Base-by-base conservation (phyloP, 345 rosid species). In the Clausena lansium region DNA sequence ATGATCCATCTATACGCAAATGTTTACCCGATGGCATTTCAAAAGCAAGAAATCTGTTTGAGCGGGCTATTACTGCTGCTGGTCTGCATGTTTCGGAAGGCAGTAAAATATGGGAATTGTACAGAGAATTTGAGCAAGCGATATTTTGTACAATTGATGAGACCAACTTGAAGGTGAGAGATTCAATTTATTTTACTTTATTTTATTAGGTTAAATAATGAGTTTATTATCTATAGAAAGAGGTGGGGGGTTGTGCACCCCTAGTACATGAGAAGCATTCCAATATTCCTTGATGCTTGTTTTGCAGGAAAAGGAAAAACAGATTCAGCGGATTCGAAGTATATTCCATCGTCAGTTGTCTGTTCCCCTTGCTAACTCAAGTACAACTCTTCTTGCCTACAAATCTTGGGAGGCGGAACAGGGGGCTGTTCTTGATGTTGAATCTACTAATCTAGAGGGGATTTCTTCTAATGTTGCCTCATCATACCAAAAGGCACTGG, bases 351-450 rank as follows among this genome's bases (percentile, higher is more conserved):
- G 99, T 25, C 90, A 89, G 72, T 83, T 95, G 83, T 93, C 96
- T 84, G 84, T 92, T 63, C 99, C 98, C 33, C 90, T 88, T 52
- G 84, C 78, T 73, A 81, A 85, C 84, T 63, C 89, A 87, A 86
- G 83, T 73, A 73, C 91, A 52, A 83, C 91, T 22, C 91, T 95
- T 67, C 83, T 25, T 78, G 87, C 89, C 24, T 95, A 92, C 78
- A 93, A 91, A 84, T 86, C 91, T 60, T 95, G 99, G 98, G 99
- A 95, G 86, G 87, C 81, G 73, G 89, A 92, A 77, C 96, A 89
- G 72, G 97, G 97, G 80, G 82, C 69, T 84, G 79, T 50, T 74
- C 83, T 88, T 82, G 90, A 86, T 83, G 81, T 77, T 63, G 90
- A 83, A 83, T 89, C 96, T 17, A 82, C 80, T 80, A 89, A 87